Base-by-base conservation (phyloP, 768 basidiomycete genomes). In the Epithele typhae region DNA sequence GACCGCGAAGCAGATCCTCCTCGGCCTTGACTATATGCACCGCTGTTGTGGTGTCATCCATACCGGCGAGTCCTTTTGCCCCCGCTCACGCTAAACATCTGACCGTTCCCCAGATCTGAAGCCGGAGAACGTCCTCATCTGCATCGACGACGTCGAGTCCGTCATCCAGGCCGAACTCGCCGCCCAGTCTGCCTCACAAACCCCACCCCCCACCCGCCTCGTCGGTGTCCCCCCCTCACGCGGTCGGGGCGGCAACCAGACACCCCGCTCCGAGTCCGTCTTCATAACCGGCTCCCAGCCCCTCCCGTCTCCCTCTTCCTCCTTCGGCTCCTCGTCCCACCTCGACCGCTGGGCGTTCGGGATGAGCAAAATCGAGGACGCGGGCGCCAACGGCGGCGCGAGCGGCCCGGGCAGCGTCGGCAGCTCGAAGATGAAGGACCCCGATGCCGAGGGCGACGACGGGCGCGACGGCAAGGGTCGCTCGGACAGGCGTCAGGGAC, bases 1-100 rank as follows among this genome's bases (percentile, higher is more conserved):
- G 67, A 97, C 98, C 58, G 92, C 93, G 22, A 97, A 97, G 65
- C 96, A 98, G 65, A 82, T 98, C 19, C 73, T 98, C 4, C 78
- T 97, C 19, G 96, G 96, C 5, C 72, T 99, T 40, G 95, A 98
- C 63, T 99, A 98, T 72, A 92, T 99, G 81, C 96, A 99, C 61
- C 80, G 91, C 38, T 90, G 89, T 64, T 99, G 96, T 63, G 90
- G 92, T 33, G 90, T 99, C 59, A 97, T 97, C 45, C 95, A 98
- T 64, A 98, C 95, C 34, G 86, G 84, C 81, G 43, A 39, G 77
- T 64, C 19, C 30, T 22, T 25, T 18, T 22, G 37, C 10, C 6
- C 11, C n/a, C 10, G 17, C 15, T 18, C 7, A 23, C 19, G 24
- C n/a, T 14, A 17, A 18, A 30, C 19, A 12, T 23, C 42, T 47